Base-by-base conservation (phyloP, 768 basidiomycete species). In the Cyathus striatus region DNA sequence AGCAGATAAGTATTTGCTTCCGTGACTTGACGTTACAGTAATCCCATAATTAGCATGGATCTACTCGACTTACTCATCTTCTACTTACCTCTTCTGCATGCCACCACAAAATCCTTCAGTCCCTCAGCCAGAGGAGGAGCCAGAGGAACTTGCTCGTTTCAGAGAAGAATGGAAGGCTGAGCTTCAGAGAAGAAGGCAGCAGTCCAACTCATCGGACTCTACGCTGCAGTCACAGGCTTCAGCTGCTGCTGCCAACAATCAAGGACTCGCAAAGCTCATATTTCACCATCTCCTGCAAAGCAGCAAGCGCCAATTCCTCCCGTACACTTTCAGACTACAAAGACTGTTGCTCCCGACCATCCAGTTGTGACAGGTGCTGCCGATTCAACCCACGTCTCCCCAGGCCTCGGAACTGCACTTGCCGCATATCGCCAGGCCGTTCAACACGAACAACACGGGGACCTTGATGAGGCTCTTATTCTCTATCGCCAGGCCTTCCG, bases 401-500 rank as follows among this genome's bases (percentile, higher is more conserved):
- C 56, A 6, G 53, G 34, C 16, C 64, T 78, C 22, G 54, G 58
- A 33, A 64, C 57, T 37, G 88, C 89, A 4, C 64, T 90, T 35
- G 73, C 75, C 6, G 51, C 82, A 10, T 96, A 95, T 59, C 63
- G 74, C 22, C 70, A 64, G 16, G 92, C 92, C 6, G 73, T 91
- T 23, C 70, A 78, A 27, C 69, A 76, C 36, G 92, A 96, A 59
- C 85, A 89, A 56, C 65, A 63, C 34, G 80, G 90, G 27, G 67
- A 85, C 46, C 67, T 90, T 38, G 86, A 92, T 49, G 78, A 84
- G 24, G 92, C 92, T 9, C 62, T 92, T 7, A 55, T 61, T 20
- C 63, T 91, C 6, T 96, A 95, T 54, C 80, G 89, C 7, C 77
- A 79, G 47, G 89, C 89, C 2, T 93, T 92, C 59, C 78, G 83